These are phyloP conservation scores for Thraustochytrium sp. DNA, from an alignment of 352 stramenopile genomes.

Conservation along the genomic window DNA sequence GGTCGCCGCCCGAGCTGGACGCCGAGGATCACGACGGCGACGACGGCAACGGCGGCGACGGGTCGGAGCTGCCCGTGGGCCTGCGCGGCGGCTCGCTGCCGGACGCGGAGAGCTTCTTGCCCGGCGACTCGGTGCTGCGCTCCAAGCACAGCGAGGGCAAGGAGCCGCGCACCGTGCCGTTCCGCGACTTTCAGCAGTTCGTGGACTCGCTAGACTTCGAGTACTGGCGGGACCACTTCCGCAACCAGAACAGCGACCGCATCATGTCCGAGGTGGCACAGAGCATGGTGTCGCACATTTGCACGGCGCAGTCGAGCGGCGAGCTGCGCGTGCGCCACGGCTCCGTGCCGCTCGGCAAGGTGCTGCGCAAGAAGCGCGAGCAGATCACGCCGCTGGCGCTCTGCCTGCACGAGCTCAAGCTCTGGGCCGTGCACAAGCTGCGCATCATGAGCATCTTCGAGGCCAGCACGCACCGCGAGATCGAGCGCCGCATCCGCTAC, in stretches of 20 bases:
- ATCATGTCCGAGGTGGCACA: not conserved
- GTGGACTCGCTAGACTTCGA: conserved; percentile 1
- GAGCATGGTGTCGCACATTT: conserved; percentile 31
- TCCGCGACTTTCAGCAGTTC: conserved; percentile 7
- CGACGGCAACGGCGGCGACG: not conserved
- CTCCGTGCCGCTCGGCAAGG: conserved; percentile 33
- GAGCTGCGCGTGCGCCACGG: conserved; percentile 27
- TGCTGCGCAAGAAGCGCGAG: conserved; percentile 39
- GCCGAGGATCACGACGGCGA: not conserved
- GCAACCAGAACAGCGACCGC: not conserved
- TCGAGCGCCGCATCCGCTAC: conserved; percentile 30
- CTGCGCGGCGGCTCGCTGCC: not conserved
- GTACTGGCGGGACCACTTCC: conserved; percentile 44
- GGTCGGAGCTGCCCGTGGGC: not conserved
- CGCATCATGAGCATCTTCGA: conserved; percentile 37
- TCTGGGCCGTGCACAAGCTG: conserved; percentile 23
- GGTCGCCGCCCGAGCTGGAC: not conserved
- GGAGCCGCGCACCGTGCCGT: conserved; percentile 16
- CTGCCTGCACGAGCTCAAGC: conserved; percentile 35
- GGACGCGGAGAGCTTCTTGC: not conserved
- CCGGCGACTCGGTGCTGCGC: not conserved
- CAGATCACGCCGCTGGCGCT: conserved; percentile 41
- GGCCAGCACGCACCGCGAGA: conserved; percentile 4
- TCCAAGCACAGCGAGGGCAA: conserved; percentile 16
- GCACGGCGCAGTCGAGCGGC: conserved; percentile 29